These are phyloP conservation scores for Neoboletus magnificus DNA, from an alignment of 768 basidiomycete species.

Conservation along the genomic window DNA sequence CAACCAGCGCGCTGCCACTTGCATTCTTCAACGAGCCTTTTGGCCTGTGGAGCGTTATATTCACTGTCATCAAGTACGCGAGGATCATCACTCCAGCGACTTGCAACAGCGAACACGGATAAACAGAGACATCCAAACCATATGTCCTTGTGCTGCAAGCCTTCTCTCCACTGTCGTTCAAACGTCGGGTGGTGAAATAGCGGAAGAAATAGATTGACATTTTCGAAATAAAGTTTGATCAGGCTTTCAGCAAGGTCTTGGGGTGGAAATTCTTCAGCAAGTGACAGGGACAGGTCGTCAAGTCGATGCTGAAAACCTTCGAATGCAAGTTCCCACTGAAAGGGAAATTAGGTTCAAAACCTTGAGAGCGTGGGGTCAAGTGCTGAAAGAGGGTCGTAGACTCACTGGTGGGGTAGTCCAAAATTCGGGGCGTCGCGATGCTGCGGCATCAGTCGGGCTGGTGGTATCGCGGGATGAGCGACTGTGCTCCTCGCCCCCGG, in stretches of 20 bases:
- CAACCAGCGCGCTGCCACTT: constrained; percentile 58
- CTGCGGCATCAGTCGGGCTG: constrained; percentile 21
- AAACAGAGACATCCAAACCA: constrained; percentile 64
- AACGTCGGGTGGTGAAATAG: constrained; percentile 74
- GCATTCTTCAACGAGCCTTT: constrained; percentile 25
- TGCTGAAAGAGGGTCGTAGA: not conserved
- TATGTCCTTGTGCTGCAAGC: constrained; percentile 49
- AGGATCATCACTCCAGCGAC: constrained; percentile 61
- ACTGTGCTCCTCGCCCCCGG: constrained; percentile 14
- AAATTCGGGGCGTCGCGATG: constrained; percentile 43
- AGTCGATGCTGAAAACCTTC: constrained; percentile 41
- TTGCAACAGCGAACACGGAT: constrained; percentile 64
- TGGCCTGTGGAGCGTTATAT: constrained; percentile 20
- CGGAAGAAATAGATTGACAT: constrained; percentile 58
- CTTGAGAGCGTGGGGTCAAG: not conserved
- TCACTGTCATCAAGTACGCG: constrained; percentile 46
- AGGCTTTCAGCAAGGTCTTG: constrained; percentile 54
- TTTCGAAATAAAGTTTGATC: constrained; percentile 65
- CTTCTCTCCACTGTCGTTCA: constrained; percentile 52
- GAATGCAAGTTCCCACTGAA: constrained; percentile 58
- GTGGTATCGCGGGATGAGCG: constrained; percentile 16
- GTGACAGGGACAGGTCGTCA: constrained; percentile 29
- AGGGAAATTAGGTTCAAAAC: not conserved
- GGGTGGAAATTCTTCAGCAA: constrained; percentile 56
- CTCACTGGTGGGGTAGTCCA: constrained; percentile 60